These are phyloP conservation scores for Castanopsis chinensis DNA, from an alignment of 306 rosid genomes.

Conservation along the genomic window DNA sequence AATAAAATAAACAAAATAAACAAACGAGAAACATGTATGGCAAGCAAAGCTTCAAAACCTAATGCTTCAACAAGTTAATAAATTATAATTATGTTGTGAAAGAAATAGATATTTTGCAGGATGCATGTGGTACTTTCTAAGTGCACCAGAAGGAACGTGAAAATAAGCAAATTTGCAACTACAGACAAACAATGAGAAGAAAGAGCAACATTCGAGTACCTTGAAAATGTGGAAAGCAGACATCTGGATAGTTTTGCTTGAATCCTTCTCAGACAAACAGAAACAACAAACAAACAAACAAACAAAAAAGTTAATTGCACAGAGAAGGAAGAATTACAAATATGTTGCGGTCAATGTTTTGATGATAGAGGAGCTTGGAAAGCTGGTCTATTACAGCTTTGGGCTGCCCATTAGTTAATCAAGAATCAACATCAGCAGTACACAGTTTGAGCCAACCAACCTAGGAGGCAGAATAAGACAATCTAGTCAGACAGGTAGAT, in stretches of 20 bases:
- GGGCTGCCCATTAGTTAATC: neutral
- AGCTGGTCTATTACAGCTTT: neutral
- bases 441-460: constrained; percentile 5
- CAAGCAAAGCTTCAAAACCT: neutral
- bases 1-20: neutral
- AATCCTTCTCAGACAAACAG: constrained; percentile 58
- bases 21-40: constrained; percentile 2
- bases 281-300: neutral
- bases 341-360: neutral
- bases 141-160: neutral
- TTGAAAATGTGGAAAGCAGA: constrained; percentile 98
- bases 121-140: neutral
- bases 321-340: constrained; percentile 23
- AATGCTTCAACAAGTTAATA: neutral
- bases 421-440: neutral
- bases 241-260: constrained; percentile 89
- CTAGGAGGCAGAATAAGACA: constrained; percentile 3
- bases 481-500: neutral
- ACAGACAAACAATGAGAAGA: constrained; percentile 1
- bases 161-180: neutral
- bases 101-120: neutral
- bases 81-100: neutral
- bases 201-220: constrained; percentile 40
- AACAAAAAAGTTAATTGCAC: constrained; percentile 21
- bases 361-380: constrained; percentile 1